Base-by-base conservation (phyloP, 176 grass and related monocot genomes). In the Lolium perenne region DNA sequence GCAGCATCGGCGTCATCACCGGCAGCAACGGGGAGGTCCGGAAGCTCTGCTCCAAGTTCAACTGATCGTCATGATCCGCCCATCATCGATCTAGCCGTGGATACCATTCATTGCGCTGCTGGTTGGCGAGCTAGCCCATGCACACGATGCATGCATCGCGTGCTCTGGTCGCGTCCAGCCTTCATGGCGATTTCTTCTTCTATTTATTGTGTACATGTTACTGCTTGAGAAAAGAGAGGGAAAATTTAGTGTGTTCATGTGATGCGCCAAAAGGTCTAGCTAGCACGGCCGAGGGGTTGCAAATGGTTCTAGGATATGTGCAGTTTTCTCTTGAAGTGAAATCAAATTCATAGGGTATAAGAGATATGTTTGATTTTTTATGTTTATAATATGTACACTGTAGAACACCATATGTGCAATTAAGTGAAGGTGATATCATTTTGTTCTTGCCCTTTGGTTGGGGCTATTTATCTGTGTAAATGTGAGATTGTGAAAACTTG, bases 31-130 rank as follows among this genome's bases (percentile, higher is more conserved):
- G 95, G 3, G 95, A 95, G 79, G 85, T 97, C 74, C 43, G 95
- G 80, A 90, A 88, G 81, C 71, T 93, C 78, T 97, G 95, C 90
- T 80, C 89, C 66, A 84, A 92, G 88, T 95, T 97, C 91, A 97
- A 97, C 80, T 97, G 72, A 76, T 66, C 62, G 0, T 2, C 14
- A 17, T 32, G 70, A 73, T 56, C 16, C 48, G 5, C 74, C 46
- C 46, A 47, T 47, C 8, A 47, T 65, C 45, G 8, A 14, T 20
- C 11, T 5, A 10, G 11, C 60, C 0, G 14, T 21, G 15, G 25
- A 59, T 53, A 65, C 56, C 71, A 81, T 89, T 70, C 83, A 86
- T 82, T 76, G 51, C 77, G 7, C 23, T 13, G 58, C 16, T 54
- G 10, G 47, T 38, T 20, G 15, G 63, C 26, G 3, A 35, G 63